These are phyloP conservation scores for Stenocarpella maydis DNA, from an alignment of 2,329 filamentous ascomycete species.

Conservation along the genomic window DNA sequence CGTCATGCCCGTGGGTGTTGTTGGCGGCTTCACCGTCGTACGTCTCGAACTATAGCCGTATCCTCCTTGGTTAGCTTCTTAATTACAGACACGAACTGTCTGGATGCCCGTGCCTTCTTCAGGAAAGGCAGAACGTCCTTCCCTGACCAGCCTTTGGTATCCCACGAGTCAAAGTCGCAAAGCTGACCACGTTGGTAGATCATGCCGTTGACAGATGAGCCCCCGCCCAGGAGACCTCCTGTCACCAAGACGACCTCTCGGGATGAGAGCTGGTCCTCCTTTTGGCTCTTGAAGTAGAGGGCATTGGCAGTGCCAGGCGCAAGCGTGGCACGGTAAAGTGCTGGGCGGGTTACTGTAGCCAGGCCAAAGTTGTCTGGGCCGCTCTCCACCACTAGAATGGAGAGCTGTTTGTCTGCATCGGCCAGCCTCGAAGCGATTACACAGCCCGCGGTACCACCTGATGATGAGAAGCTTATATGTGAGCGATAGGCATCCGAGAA, in stretches of 20 bases:
- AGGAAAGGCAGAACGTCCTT: background rate
- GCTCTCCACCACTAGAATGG: background rate
- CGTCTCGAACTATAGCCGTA: too few species aligned
- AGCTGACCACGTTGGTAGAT: background rate
- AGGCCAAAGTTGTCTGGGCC: background rate
- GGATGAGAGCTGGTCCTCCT: background rate
- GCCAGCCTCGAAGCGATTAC: background rate
- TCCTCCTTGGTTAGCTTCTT: background rate
- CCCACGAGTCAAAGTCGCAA: background rate
- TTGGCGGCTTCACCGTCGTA: too few species aligned
- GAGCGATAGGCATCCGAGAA: too few species aligned
- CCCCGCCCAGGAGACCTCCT: background rate
- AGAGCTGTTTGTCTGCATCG: background rate
- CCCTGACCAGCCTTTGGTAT: background rate
- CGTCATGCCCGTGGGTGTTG: background rate
- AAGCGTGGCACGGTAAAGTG: background rate
- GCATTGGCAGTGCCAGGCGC: too few species aligned
- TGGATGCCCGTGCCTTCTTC: background rate
- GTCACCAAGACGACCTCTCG: background rate
- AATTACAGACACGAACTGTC: background rate
- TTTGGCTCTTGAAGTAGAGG: background rate
- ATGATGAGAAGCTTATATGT: too few species aligned
- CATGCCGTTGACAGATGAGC: background rate
- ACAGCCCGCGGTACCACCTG: background rate
- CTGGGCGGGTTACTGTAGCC: background rate